Base-by-base conservation (phyloP, 768 basidiomycete genomes). In the Infundibulicybe gibba region DNA sequence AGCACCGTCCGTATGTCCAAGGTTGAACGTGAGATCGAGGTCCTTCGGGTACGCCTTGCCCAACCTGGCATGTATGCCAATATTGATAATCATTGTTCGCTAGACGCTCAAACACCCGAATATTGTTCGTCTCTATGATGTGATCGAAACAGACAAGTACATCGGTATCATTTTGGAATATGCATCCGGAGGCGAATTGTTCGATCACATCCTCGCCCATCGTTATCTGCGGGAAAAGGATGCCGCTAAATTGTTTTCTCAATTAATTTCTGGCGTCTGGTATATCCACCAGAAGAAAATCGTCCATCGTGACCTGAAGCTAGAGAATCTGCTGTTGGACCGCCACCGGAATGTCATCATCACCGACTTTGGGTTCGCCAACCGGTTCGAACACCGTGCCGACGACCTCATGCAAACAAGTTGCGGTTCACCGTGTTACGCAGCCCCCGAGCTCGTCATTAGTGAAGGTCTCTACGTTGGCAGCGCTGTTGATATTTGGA, bases 261-360 rank as follows among this genome's bases (percentile, higher is more conserved):
- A 99, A 67, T 89, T 99, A 65, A 87, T 99, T 57, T 97, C 94
- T 17, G 97, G 95, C 51, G 97, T 99, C 30, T 92, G 91, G 85
- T 99, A 99, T 70, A 92, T 97, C 48, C 97, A 98, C 70, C 85
- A 92, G 68, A 97, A 97, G 78, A 94, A 97, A 73, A 97, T 99
- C 51, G 95, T 98, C 41, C 97, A 99, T 65, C 91, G 97, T 49
- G 95, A 99, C 70, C 86, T 99, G 66, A 99, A 99, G 70, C 85
- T 99, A 54, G 95, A 98, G 71, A 99, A 98, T 62, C 76, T 99
- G 3, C 84, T 99, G 35, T 84, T 99, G 48, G 97, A 99, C 71
- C 88, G 94, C 51, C 84, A 97, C 61, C 84, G 97, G 43, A 98
- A 99, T 62, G 92, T 99, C 54, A 95, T 99, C 72, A 97, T 99